Percentiles rank a stretch among this genome's conserved stretches.
Conservation (phyloP, 148 eudicot genomes). For the Rhododendron simsii region DNA sequence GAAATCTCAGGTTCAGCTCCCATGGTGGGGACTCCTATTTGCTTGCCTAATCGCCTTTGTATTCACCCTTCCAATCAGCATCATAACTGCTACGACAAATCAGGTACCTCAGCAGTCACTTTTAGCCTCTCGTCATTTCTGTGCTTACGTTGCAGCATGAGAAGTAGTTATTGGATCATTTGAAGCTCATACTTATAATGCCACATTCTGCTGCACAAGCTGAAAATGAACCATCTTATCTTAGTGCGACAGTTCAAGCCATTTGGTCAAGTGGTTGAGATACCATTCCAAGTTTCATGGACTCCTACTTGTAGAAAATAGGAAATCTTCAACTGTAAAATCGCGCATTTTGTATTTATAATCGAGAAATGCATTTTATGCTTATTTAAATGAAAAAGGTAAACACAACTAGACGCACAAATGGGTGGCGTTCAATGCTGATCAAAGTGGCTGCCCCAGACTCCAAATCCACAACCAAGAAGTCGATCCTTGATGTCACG, state of each 20-base stretch:
- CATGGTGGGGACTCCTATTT: constrained; percentile 98
- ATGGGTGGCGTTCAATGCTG: not conserved
- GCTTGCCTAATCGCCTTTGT: constrained; percentile 72
- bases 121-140: not conserved
- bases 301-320: not conserved
- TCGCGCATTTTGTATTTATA: not conserved
- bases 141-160: not conserved
- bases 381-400: not conserved
- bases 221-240: constrained; percentile 1
- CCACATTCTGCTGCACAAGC: not conserved
- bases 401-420: not conserved
- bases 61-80: constrained; percentile 96
- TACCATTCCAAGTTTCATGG: not conserved
- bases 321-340: not conserved
- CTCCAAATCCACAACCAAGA: not conserved
- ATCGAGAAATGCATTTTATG: not conserved
- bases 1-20: constrained; percentile 79
- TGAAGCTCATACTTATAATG: not conserved
- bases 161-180: not conserved
- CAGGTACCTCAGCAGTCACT: constrained; percentile 41
- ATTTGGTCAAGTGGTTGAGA: not conserved
- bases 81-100: constrained; percentile 95
- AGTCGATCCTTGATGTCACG: not conserved
- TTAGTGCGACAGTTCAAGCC: not conserved
- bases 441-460: not conserved